phyloP scores from a whole-genome alignment of 768 basidiomycete genomes.

The Amanita polypyramis region DNA sequence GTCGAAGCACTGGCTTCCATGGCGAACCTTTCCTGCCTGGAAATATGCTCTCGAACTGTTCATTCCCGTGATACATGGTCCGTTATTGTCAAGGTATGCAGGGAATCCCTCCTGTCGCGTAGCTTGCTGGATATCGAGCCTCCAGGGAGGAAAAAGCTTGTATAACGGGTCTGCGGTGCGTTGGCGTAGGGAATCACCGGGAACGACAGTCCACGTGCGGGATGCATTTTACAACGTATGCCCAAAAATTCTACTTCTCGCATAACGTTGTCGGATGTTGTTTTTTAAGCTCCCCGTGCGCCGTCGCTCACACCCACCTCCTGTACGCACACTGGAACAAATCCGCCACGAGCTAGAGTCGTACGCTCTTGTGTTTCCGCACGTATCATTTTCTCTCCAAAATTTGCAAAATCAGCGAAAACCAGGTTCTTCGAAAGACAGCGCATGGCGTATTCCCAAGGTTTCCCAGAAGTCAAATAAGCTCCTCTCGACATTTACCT shows the following conservation, averaged over 20 bases:
- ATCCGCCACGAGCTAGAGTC: slow-evolving; percentile 65
- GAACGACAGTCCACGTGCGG: slow-evolving; percentile 75
- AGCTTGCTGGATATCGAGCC: neutral
- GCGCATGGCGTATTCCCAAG: slow-evolving; percentile 53
- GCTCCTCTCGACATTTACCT: neutral
- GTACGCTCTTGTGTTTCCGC: slow-evolving; percentile 63
- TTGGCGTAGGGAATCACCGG: slow-evolving; percentile 62
- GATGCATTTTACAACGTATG: slow-evolving; percentile 87
- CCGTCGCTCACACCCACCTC: slow-evolving; percentile 55
- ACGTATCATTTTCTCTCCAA: slow-evolving; percentile 61
- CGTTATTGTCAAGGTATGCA: slow-evolving; percentile 64
- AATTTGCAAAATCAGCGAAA: slow-evolving; percentile 32
- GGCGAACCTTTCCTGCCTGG: slow-evolving; percentile 68
- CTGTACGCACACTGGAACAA: slow-evolving; percentile 49
- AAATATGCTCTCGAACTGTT: slow-evolving; percentile 70
- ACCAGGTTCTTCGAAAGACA: slow-evolving; percentile 26
- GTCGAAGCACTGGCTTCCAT: slow-evolving; percentile 71
- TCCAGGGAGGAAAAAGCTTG: slow-evolving; percentile 52
- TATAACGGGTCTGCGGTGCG: slow-evolving; percentile 67
- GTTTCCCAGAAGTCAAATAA: slow-evolving; percentile 25
- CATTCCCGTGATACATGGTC: slow-evolving; percentile 61
- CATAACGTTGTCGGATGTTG: slow-evolving; percentile 6
- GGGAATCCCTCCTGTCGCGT: neutral
- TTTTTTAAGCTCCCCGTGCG: slow-evolving; percentile 65
- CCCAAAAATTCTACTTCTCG: slow-evolving; percentile 1